These are phyloP conservation scores for Epichloe baconii DNA, from an alignment of 2,329 filamentous ascomycete genomes.

Conservation along the genomic window DNA sequence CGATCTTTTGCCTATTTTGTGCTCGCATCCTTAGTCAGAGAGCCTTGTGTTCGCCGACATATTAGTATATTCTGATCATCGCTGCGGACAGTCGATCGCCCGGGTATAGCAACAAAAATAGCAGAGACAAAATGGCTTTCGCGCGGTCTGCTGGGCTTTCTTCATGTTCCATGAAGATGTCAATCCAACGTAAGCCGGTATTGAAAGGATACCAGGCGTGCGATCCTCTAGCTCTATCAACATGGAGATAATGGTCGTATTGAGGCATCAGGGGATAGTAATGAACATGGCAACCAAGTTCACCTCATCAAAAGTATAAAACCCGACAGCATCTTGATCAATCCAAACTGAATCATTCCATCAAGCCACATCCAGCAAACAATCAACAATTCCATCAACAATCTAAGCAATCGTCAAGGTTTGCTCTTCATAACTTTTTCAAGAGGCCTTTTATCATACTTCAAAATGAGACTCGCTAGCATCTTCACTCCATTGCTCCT, in stretches of 20 bases:
- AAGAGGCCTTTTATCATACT: neutral
- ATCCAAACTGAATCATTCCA: neutral
- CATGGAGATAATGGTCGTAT: neutral
- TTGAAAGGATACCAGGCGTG: neutral
- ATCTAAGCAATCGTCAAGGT: neutral
- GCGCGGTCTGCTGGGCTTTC: neutral
- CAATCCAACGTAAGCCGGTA: too few species aligned
- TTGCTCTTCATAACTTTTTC: neutral
- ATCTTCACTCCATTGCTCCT: constrained; percentile 1
- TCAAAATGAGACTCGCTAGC: neutral
- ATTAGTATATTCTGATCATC: neutral
- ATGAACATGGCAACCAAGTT: neutral
- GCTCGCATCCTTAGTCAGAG: neutral
- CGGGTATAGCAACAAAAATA: neutral
- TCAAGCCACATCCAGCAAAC: neutral
- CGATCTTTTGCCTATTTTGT: too few species aligned
- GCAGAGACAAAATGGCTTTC: neutral
- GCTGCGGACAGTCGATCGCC: neutral
- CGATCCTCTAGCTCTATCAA: neutral
- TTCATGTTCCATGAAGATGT: neutral
- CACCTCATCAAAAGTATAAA: neutral
- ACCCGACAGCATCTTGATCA: neutral
- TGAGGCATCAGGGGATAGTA: neutral
- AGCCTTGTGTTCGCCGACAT: neutral
- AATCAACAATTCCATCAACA: neutral